Percentiles rank a stretch among this genome's conserved stretches.
These are phyloP conservation scores for Pythium phragmiticola DNA, from an alignment of 352 stramenopile genomes.

Conservation along the genomic window DNA sequence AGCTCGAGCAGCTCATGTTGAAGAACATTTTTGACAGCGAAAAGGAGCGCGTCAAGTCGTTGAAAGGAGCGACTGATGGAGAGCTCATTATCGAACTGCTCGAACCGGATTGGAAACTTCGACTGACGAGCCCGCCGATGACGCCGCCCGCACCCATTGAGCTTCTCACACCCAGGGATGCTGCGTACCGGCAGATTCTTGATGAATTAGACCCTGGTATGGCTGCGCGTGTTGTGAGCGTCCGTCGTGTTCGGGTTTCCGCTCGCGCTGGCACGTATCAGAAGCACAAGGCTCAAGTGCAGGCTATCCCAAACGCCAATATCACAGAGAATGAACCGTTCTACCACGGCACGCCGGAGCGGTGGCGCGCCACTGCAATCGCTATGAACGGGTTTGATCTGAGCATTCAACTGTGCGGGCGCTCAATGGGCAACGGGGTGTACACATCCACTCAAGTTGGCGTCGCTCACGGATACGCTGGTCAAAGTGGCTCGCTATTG, in stretches of 20 bases:
- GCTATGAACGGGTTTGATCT: conserved; percentile 29
- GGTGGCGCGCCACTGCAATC: conserved; percentile 28
- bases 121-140: conserved; percentile 1
- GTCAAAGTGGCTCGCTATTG: conserved; percentile 7
- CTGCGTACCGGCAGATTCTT: neutral
- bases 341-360: conserved; percentile 29
- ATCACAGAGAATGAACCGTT: conserved; percentile 14
- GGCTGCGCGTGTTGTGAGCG: conserved; percentile 1
- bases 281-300: neutral
- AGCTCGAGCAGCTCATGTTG: conserved; percentile 7
- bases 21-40: neutral
- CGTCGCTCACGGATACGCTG: conserved; percentile 8
- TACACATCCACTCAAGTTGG: conserved; percentile 15
- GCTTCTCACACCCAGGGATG: neutral
- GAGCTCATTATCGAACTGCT: conserved; percentile 5
- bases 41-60: neutral
- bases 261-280: neutral
- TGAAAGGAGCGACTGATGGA: neutral
- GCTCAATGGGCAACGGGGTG: conserved; percentile 22
- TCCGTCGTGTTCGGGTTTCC: conserved; percentile 2
- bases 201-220: neutral
- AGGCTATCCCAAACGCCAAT: neutral
- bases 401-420: conserved; percentile 12
- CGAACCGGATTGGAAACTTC: conserved; percentile 3
- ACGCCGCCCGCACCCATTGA: neutral